Conservation (phyloP, 1,284 basidiomycete genomes). For the Pascua sp. region DNA sequence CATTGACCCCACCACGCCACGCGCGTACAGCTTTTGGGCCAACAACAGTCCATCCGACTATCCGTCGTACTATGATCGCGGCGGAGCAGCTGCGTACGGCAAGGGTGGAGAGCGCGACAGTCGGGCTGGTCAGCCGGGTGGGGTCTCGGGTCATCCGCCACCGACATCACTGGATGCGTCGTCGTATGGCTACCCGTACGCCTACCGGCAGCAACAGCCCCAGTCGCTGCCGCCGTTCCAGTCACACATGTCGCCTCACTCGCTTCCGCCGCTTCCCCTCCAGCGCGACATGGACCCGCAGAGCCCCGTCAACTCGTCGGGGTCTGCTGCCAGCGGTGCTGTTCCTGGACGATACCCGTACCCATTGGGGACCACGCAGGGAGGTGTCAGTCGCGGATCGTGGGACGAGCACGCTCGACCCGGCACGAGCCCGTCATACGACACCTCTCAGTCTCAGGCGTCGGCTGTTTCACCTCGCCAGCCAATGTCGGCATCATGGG, state of each 20-base stretch:
- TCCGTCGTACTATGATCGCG: slow-evolving; percentile 7
- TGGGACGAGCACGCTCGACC: slow-evolving; percentile 12
- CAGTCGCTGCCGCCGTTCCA: not conserved
- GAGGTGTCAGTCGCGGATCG: not conserved
- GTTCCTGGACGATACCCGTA: not conserved
- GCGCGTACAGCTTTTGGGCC: slow-evolving; percentile 12
- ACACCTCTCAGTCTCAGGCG: slow-evolving; percentile 11
- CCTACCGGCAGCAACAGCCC: not conserved
- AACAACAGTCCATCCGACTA: slow-evolving; percentile 10
- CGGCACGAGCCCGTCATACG: slow-evolving; percentile 11
- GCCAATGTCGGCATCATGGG: not conserved
- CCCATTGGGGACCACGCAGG: not conserved
- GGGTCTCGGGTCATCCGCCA: not conserved
- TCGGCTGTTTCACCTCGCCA: slow-evolving; percentile 9
- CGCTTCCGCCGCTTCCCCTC: not conserved
- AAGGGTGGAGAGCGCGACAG: slow-evolving; percentile 9
- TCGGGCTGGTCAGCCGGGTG: not conserved
- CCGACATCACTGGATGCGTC: too few species aligned
- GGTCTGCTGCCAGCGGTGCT: not conserved
- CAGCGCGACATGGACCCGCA: slow-evolving; percentile 10
- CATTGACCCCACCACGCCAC: slow-evolving; percentile 3
- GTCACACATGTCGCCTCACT: not conserved
- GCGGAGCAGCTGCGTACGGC: not conserved
- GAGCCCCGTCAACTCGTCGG: not conserved
- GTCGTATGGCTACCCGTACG: slow-evolving; percentile 4